These are phyloP conservation scores for Chenopodium quinoa DNA, from an alignment of 148 eudicot species.

Conservation along the genomic window DNA sequence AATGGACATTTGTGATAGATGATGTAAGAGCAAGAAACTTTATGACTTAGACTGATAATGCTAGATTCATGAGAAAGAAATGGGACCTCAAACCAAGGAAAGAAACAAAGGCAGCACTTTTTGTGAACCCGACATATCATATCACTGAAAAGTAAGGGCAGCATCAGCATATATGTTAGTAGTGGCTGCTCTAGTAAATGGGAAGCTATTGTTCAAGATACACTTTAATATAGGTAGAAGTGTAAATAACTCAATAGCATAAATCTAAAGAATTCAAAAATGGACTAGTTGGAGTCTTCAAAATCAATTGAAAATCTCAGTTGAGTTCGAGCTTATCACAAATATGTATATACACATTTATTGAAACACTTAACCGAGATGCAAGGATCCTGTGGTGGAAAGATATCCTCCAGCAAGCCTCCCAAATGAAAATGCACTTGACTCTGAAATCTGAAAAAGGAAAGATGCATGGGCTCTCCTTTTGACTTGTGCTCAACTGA, in stretches of 20 bases:
- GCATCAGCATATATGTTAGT: neutral
- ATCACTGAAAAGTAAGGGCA: neutral
- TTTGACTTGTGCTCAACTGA: neutral
- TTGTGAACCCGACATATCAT: neutral
- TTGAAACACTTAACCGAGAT: neutral
- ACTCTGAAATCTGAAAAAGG: neutral
- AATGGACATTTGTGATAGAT: neutral
- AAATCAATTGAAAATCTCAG: neutral
- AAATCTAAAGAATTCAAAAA: neutral
- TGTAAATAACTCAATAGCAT: neutral
- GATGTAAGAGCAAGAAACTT: neutral
- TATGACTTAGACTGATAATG: neutral
- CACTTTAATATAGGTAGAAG: neutral
- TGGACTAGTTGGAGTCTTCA: neutral
- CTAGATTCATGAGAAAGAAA: conserved; percentile 1
- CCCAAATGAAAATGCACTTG: neutral
- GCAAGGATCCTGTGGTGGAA: neutral
- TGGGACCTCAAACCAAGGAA: neutral
- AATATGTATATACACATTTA: neutral
- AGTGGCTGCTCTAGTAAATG: neutral
- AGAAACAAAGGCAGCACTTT: neutral
- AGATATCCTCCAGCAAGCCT: neutral
- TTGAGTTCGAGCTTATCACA: neutral
- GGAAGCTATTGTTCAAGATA: neutral
- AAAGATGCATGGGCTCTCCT: neutral